Evolutionary conservation across 2,329 filamentous ascomycete genomes (phyloP).

Genomic region (Talaromyces sp.): DNA sequence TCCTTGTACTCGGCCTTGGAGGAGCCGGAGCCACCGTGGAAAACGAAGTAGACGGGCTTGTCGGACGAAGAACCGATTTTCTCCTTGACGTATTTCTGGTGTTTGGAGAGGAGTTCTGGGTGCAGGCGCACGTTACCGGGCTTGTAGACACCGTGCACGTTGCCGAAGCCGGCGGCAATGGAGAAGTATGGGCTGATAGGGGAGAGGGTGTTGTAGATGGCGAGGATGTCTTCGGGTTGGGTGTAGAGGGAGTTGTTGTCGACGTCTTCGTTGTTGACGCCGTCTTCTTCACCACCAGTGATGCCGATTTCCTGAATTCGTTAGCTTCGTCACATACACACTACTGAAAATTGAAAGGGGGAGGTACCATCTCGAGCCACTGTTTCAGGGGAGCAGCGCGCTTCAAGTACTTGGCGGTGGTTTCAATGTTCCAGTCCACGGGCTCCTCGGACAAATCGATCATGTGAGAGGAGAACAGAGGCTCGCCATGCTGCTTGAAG

Average conservation of each 20-base stretch:
- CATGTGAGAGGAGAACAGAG: constrained; percentile 97
- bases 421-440: constrained; percentile 86
- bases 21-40: constrained; percentile 96
- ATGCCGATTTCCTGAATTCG: constrained; percentile 70
- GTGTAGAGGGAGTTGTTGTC: constrained; percentile 98
- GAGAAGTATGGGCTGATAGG: constrained; percentile 94
- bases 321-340: not conserved
- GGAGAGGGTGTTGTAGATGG: constrained; percentile 81
- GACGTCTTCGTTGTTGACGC: constrained; percentile 96
- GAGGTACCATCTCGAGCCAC: constrained; percentile 89
- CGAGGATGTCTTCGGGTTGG: constrained; percentile 92
- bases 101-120: constrained; percentile 93
- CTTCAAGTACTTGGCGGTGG: constrained; percentile 90
- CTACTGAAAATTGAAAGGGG: not conserved
- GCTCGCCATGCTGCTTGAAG: constrained; percentile 90
- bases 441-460: constrained; percentile 93
- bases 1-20: constrained; percentile 84
- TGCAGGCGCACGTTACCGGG: constrained; percentile 95
- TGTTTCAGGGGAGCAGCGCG: constrained; percentile 95
- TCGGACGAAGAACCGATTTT: constrained; percentile 63
- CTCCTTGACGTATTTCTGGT: constrained; percentile 87
- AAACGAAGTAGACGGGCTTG: constrained; percentile 98
- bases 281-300: constrained; percentile 95
- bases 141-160: constrained; percentile 99
- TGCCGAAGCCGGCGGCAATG: constrained; percentile 96